Conservation (phyloP, 768 basidiomycete genomes). For the Pulveroboletus sp. region DNA sequence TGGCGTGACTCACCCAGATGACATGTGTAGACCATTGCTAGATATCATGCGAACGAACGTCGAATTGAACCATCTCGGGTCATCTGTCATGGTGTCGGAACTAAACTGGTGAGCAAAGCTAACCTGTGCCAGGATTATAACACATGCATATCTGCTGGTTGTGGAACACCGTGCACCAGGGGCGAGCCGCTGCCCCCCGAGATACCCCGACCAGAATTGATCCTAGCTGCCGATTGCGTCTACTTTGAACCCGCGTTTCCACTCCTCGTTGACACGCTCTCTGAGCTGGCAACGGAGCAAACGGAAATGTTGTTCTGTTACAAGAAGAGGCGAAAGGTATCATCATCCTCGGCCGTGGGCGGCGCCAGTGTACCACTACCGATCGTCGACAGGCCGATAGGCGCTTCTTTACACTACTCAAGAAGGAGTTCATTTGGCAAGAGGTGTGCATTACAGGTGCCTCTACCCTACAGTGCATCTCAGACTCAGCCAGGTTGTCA, state of each 20-base stretch:
- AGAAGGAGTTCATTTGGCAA: conserved; percentile 70
- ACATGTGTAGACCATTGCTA: conserved; percentile 56
- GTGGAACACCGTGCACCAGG: conserved; percentile 39
- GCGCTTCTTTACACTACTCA: conserved; percentile 76
- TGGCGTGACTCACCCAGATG: conserved; percentile 10
- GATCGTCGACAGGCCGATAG: conserved; percentile 65
- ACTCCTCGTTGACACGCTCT: conserved; percentile 75
- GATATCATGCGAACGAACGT: conserved; percentile 78
- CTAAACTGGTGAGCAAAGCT: conserved; percentile 67
- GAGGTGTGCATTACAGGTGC: conserved; percentile 40
- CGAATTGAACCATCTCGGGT: conserved; percentile 52
- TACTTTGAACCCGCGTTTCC: conserved; percentile 95
- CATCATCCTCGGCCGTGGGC: background rate
- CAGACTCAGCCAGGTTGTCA: conserved; percentile 42
- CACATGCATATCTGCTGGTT: background rate
- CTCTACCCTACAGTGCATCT: background rate
- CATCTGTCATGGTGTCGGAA: conserved; percentile 56
- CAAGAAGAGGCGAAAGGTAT: conserved; percentile 87
- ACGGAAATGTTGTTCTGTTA: conserved; percentile 87
- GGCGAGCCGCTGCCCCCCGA: conserved; percentile 50
- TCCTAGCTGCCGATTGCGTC: conserved; percentile 92
- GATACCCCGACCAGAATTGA: conserved; percentile 54
- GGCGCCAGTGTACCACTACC: background rate
- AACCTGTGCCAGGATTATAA: conserved; percentile 1
- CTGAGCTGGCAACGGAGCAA: conserved; percentile 48